A percentile compares a stretch with the other conserved stretches of the same genome.
Evolutionary conservation across 306 rosid species (phyloP).

Genomic region (Abrus precatorius): DNA sequence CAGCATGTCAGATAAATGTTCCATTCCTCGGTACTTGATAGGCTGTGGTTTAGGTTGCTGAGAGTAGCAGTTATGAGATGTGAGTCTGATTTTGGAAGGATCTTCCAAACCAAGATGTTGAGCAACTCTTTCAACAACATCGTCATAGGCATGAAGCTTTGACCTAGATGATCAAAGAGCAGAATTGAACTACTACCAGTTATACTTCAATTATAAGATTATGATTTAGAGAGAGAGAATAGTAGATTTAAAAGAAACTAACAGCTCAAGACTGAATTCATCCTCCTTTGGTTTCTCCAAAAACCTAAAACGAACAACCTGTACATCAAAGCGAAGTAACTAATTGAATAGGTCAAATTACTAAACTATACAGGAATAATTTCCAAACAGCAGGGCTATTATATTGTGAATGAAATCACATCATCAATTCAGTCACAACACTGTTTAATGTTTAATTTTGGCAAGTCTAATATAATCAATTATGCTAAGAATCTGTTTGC

Average conservation of each 20-base stretch:
- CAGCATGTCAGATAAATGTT: slow-evolving; percentile 83
- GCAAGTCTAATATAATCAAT: not conserved
- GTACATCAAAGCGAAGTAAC: slow-evolving; percentile 44
- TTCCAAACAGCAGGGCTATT: not conserved
- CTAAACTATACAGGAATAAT: not conserved
- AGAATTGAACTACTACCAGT: slow-evolving; percentile 25
- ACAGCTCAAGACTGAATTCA: slow-evolving; percentile 86
- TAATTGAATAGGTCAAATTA: slow-evolving; percentile 18
- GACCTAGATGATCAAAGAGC: slow-evolving; percentile 59
- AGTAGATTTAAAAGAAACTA: slow-evolving; percentile 48
- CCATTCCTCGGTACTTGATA: slow-evolving; percentile 62
- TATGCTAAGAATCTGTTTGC: not conserved
- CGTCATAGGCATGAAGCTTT: slow-evolving; percentile 54
- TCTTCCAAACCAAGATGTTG: slow-evolving; percentile 67
- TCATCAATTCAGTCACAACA: not conserved
- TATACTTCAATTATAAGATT: slow-evolving; percentile 3
- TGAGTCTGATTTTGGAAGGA: slow-evolving; percentile 80
- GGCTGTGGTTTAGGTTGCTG: slow-evolving; percentile 46
- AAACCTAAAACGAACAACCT: slow-evolving; percentile 90
- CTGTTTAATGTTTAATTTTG: not conserved
- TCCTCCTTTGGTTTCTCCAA: slow-evolving; percentile 95
- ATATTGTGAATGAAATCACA: not conserved
- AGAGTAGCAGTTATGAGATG: slow-evolving; percentile 80
- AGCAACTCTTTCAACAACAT: slow-evolving; percentile 79
- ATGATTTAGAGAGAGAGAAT: not conserved